Evolutionary conservation across 805 yeast genomes (phyloP), one percentile per base, ranked within the genome.

Genomic region (Hanseniaspora guilliermondii): DNA sequence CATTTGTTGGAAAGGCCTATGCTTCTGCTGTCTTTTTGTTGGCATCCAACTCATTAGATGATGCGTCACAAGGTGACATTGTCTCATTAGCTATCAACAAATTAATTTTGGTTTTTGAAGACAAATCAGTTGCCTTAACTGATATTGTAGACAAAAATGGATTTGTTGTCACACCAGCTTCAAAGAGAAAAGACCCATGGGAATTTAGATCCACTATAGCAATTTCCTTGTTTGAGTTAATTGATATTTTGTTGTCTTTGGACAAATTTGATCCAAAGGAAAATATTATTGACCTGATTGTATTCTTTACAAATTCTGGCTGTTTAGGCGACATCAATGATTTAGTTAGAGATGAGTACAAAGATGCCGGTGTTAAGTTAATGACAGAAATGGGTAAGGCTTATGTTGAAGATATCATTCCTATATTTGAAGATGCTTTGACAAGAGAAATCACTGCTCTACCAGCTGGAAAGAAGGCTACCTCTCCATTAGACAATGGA

Each of bases 131-230:
- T 59, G 93, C 95, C 1, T 85, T 94, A 7, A 79, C 80, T n/a
- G 84, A 91, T 3, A 73, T 78, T 41, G 69, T 78, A 45, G 97
- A 91, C 65, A 82, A 78, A 59, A 89, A 76, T 65, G 97, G 97
- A 1, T 73, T 89, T 59, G 79, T 80, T 4, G 74, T 85, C 45
- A 81, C 83, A 60, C 65, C 82, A 1, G 74, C 83, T 0, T 68
- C 75, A 19, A 79, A 74, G 19, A 80, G 78, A 60, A 78, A 75
- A 58, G 97, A 88, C 62, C 73, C 78, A 2, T 89, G 96, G 95
- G 93, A 85, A 63, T 76, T 76, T 36, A 76, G 98, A 64, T 79
- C 89, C 58, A 94, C 96, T 30, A 73, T 83, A 56, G 95, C 96
- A 0, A 68, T 82, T 22, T 68, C 88, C 0, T 67, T 88, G 53